Percentiles rank a stretch among this genome's conserved stretches.
These are phyloP conservation scores for Clavispora vitiphila DNA, from an alignment of 805 yeast genomes.

Conservation along the genomic window DNA sequence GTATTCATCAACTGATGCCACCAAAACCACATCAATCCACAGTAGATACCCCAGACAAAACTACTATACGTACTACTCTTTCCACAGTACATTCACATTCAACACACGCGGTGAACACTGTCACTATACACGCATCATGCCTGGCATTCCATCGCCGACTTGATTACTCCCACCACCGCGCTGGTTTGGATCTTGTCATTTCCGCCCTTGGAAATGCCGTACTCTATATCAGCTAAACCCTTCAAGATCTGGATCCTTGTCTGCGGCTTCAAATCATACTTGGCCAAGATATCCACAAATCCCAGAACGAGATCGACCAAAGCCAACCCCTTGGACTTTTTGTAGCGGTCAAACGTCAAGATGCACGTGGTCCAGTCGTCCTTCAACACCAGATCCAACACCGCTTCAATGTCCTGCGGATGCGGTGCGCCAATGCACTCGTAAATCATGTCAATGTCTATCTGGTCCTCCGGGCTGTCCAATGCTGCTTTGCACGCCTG, in stretches of 20 bases:
- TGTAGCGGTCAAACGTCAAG: constrained; percentile 58
- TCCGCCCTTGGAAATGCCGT: constrained; percentile 88
- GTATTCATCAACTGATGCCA: no score
- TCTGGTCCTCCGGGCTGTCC: constrained; percentile 38
- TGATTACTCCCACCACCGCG: constrained; percentile 84
- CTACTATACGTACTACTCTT: no score
- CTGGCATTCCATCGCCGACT: constrained; percentile 50
- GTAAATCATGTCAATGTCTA: constrained; percentile 72
- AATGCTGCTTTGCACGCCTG: constrained; percentile 88
- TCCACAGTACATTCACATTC: background rate
- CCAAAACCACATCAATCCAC: no score
- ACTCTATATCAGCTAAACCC: constrained; percentile 83
- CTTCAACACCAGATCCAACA: constrained; percentile 70
- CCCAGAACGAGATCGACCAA: constrained; percentile 79
- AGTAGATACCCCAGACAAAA: no score
- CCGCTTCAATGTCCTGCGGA: constrained; percentile 74
- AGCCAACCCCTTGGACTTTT: constrained; percentile 79
- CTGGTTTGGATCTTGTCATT: constrained; percentile 85
- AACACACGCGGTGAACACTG: background rate
- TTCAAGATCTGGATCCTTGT: constrained; percentile 62
- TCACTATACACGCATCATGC: background rate
- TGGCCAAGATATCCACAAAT: constrained; percentile 63
- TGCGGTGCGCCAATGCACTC: constrained; percentile 96
- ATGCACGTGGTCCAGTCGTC: constrained; percentile 86
- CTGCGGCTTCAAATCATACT: constrained; percentile 56